A percentile compares a stretch with the other conserved stretches of the same genome.
Evolutionary conservation across 2,329 filamentous ascomycete species (phyloP).

Genomic region (Trichoderma aggressivum): DNA sequence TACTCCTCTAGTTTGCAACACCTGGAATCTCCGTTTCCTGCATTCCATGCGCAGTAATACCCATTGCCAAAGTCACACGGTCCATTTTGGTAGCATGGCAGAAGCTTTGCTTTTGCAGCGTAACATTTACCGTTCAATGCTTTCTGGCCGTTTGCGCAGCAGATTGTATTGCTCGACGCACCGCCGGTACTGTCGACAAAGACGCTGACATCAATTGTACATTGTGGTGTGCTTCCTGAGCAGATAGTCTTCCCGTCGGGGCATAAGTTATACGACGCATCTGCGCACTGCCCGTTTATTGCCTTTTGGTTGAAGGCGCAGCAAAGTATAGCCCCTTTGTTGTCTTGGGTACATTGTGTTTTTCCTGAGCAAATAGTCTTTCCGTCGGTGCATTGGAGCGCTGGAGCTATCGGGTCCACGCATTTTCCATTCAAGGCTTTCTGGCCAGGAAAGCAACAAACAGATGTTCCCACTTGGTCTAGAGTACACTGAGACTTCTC

Average conservation of each 20-base stretch:
- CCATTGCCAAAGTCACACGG: not conserved
- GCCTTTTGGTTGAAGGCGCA: not conserved
- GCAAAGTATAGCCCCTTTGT: not conserved
- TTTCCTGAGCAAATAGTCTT: not conserved
- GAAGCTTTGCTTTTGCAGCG: not conserved
- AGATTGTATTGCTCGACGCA: not conserved
- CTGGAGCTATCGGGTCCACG: too few relatives aligned
- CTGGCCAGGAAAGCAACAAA: not conserved
- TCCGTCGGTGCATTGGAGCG: not conserved
- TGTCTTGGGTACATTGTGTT: not conserved
- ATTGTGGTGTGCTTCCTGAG: not conserved
- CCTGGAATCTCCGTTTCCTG: not conserved
- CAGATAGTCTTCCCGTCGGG: not conserved
- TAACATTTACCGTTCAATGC: constrained; percentile 9
- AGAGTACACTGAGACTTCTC: not conserved
- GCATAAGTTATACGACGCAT: not conserved
- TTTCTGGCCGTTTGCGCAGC: not conserved
- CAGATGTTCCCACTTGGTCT: not conserved
- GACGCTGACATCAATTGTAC: not conserved
- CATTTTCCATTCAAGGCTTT: not conserved
- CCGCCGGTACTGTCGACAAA: not conserved
- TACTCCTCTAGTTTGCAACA: not conserved
- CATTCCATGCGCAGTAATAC: not conserved
- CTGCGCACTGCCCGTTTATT: not conserved
- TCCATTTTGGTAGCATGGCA: not conserved